phyloP scores from a whole-genome alignment of 192 early-diverging fungal genomes.

The Phycomyces nitens region DNA sequence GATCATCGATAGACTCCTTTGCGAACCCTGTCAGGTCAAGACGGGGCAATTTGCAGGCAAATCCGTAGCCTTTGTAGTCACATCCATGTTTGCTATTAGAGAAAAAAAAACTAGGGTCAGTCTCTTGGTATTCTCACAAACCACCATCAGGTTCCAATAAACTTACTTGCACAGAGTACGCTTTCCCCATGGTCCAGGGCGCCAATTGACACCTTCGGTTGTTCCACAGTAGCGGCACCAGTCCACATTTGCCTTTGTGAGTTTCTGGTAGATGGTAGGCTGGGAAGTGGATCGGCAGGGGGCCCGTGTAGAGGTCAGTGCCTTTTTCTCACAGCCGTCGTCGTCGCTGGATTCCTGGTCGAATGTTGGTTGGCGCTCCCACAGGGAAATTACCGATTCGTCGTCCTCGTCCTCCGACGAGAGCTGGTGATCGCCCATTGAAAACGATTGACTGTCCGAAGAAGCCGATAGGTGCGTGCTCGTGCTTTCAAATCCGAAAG shows the following conservation, averaged over 20 bases:
- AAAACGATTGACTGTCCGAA: not conserved
- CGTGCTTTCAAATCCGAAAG: conserved; percentile 4
- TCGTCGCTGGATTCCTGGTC: not conserved
- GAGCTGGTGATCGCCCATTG: not conserved
- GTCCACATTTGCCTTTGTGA: conserved; percentile 61
- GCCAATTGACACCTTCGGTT: conserved; percentile 85
- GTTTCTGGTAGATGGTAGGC: conserved; percentile 61
- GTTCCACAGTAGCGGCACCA: conserved; percentile 95
- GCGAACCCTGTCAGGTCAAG: conserved; percentile 76
- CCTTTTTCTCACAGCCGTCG: not conserved
- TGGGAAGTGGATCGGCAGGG: conserved; percentile 26
- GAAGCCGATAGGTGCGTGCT: conserved; percentile 1
- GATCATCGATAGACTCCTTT: conserved; percentile 72
- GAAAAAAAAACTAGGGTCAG: conserved; percentile 13
- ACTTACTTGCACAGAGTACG: conserved; percentile 88
- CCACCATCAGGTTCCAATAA: too few species aligned
- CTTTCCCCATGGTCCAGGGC: conserved; percentile 93
- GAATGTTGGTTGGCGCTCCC: not conserved
- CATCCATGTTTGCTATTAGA: conserved; percentile 80
- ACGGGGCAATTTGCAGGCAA: conserved; percentile 82
- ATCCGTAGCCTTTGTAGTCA: conserved; percentile 93
- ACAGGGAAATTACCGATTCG: too few species aligned
- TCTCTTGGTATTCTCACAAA: too few species aligned
- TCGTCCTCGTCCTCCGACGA: not conserved
- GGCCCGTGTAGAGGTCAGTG: not conserved